Base-by-base conservation (phyloP, 148 eudicot genomes). In the Chenopodium suecicum region DNA sequence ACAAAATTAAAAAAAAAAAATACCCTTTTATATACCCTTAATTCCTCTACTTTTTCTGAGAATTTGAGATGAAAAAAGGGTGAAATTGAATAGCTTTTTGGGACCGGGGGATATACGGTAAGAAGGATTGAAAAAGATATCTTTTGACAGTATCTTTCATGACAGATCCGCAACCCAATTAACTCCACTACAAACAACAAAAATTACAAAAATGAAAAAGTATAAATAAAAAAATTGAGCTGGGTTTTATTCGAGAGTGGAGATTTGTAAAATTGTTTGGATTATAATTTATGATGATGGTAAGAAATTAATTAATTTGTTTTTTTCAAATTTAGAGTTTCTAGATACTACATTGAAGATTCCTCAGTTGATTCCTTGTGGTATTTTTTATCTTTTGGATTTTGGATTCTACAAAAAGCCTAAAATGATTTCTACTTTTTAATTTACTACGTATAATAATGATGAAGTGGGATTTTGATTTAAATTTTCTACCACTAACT, bases 61-160 rank as follows among this genome's bases (percentile, higher is more conserved):
- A 46, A 37, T 65, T 64, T 69, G 46, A 27, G 31, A 27, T 0
- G 34, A 34, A 22, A 52, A 62, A 83, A 34, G 78, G 29, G 73
- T 65, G 7, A 72, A 20, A 74, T 56, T 83, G 66, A 16, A 12
- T 69, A 70, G 64, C 63, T 23, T 74, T 20, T 82, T 44, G 70
- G 31, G 63, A 34, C 73, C 41, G 58, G 70, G 52, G 58, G 74
- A 19, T 82, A 25, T 47, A 69, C 32, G 14, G 67, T 10, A 23
- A 46, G 9, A 16, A 23, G 25, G 32, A 31, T 82, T 63, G 77
- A 78, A 79, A 84, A 84, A 70, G 86, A 84, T 80, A 52, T 79
- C n/a, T 75, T 84, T 84, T 84, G 86, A 84, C 77, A 27, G 77
- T 81, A 71, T 76, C 86, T 80, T 52, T 75, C 72, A 76, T 76